Base-by-base conservation (phyloP, 768 basidiomycete genomes). In the Coprinopsis strossmayeri region DNA sequence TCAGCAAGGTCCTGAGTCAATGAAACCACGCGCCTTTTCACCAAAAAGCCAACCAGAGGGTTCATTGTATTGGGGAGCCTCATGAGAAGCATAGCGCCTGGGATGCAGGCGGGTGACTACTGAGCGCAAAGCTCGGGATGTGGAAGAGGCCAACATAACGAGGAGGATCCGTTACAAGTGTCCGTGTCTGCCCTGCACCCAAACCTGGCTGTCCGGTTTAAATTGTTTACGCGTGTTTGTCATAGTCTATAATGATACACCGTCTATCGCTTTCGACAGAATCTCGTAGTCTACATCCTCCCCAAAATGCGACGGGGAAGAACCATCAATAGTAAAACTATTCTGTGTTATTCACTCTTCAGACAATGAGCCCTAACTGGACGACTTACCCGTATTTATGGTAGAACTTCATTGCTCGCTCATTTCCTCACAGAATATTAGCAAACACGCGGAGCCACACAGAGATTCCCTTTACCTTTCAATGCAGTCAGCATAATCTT, bases 21-120 rank as follows among this genome's bases (percentile, higher is more conserved):
- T 15, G 30, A 32, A 32, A 32, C 30, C 17, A 55, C 71, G 34
- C 57, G 91, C 93, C 79, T 89, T 88, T 73, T 96, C 93, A 55
- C 84, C 84, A 54, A 95, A 95, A 52, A 96, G 63, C 64, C 79
- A 85, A 24, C 92, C 92, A 5, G 83, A 81, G 34, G 92, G 92
- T 54, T 92, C 89, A 61, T 96, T 93, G 66, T 82, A 93, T 46
- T 85, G 82, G 10, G 90, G 87, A 21, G 85, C 82, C 45, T 79
- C 86, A 57, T 86, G 84, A 11, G 87, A 88, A 24, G 82, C 83
- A 61, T 75, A 76, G 3, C 82, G 77, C 55, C 66, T 72, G 48
- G 69, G 59, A 48, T 57, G 54, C 28, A 69, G 45, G 26, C 69
- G 67, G 38, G 64, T 67, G 40, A 64, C 66, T 51, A 64, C 66